Evolutionary conservation across 371 early-diverging fungal genomes (phyloP).

Genomic region (Lichtheimia hyalospora): DNA sequence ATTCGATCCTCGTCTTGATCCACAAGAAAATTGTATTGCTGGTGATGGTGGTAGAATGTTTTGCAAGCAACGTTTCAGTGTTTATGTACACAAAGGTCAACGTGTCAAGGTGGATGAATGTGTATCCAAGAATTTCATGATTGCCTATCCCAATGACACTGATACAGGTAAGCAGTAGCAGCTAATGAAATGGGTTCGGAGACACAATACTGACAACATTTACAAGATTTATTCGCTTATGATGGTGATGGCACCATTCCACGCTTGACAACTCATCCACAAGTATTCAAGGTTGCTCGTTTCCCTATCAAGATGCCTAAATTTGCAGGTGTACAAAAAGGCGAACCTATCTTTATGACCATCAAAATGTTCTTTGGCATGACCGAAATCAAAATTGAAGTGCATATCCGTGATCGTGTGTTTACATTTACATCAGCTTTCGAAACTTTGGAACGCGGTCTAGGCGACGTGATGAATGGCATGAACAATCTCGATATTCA

Average conservation of each 20-base stretch:
- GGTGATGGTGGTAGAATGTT: constrained; percentile 48
- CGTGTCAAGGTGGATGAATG: constrained; percentile 57
- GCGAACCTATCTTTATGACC: constrained; percentile 44
- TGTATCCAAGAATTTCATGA: constrained; percentile 63
- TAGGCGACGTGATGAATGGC: constrained; percentile 24
- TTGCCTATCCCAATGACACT: constrained; percentile 52
- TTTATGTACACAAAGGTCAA: constrained; percentile 60
- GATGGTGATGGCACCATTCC: constrained; percentile 44
- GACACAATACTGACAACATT: background rate
- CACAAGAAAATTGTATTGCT: constrained; percentile 56
- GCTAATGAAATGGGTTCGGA: constrained; percentile 16
- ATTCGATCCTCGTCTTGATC: constrained; percentile 55
- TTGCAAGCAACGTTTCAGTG: constrained; percentile 60
- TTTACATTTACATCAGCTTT: constrained; percentile 53
- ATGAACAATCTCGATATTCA: constrained; percentile 23
- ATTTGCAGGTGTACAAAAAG: constrained; percentile 38
- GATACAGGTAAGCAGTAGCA: constrained; percentile 37
- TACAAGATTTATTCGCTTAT: constrained; percentile 46
- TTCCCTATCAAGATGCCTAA: constrained; percentile 55
- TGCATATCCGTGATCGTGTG: constrained; percentile 44
- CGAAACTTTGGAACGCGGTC: constrained; percentile 40
- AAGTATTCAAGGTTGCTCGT: constrained; percentile 43
- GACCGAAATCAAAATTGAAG: constrained; percentile 53
- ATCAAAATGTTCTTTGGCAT: constrained; percentile 56
- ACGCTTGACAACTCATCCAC: constrained; percentile 45